Evolutionary conservation across 2,329 filamentous ascomycete species (phyloP), one percentile per base, ranked within the genome.

Genomic region (Venturia nashicola): DNA sequence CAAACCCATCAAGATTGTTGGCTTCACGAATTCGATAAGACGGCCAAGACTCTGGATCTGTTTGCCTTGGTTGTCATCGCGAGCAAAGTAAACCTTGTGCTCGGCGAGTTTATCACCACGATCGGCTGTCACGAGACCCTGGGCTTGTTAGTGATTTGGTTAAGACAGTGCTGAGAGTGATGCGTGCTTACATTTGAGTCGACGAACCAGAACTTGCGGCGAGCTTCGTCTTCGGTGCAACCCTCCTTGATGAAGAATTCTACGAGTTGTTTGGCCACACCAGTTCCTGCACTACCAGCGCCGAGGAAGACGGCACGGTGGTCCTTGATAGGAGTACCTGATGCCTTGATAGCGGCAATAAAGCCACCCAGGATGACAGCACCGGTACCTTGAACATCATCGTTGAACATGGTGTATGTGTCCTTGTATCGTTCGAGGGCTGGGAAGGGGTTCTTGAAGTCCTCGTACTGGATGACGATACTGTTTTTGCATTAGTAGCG

Each of bases 381-480:
- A 70, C 94, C 94, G 70, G 94, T 97, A 68, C 93, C 93, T 80
- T 97, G 93, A 73, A 99, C 94, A 74, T 99, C 93, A 73, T 97
- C 94, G 76, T 97, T 97, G 85, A 99, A 99, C 82, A 90, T 95
- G 76, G 90, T 92, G 81, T 96, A 93, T 68, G 82, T 84, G 74
- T 92, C 82, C 70, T 90, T 88, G 79, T 97, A 97, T 66, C 91
- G 86, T 74, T 94, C 89, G 48, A 97, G 84, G 71, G 95, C 93
- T 67, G 89, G 88, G 83, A 97, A 99, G 59, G 94, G 93, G 72
- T 93, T 96, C 81, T 97, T 96, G 77, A 96, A 97, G 73, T 97
- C 94, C 66, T 97, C 93, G 71, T 96, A 97, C 75, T 97, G 94
- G 67, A 97, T 90, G 68, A 88, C 84, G 69, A 88, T 86, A 67